Evolutionary conservation across 2,329 filamentous ascomycete species (phyloP).

Genomic region (Ramularia collo-cygni): DNA sequence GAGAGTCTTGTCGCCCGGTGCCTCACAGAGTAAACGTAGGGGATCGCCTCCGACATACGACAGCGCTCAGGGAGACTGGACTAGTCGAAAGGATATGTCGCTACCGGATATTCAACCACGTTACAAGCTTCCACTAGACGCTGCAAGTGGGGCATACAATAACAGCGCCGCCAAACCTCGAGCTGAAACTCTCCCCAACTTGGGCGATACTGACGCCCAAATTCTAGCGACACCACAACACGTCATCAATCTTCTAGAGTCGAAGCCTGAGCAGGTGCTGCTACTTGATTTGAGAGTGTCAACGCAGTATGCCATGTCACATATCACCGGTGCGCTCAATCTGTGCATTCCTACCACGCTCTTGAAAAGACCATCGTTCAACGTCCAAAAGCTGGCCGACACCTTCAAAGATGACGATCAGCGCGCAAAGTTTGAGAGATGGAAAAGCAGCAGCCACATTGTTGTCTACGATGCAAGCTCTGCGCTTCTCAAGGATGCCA

Average conservation of each 20-base stretch:
- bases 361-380: conserved; percentile 84
- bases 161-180: conserved; percentile 26
- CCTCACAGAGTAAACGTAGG: conserved; percentile 38
- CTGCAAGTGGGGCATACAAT: conserved; percentile 12
- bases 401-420: conserved; percentile 72
- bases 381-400: conserved; percentile 76
- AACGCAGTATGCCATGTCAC: conserved; percentile 69
- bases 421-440: conserved; percentile 65
- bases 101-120: conserved; percentile 17
- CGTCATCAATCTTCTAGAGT: conserved; percentile 43
- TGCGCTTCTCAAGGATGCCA: conserved; percentile 69
- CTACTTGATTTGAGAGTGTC: conserved; percentile 81
- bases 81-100: conserved; percentile 24
- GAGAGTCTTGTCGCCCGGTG: conserved; percentile 41
- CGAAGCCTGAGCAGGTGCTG: conserved; percentile 49
- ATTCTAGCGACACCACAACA: conserved; percentile 43
- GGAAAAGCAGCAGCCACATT: conserved; percentile 68
- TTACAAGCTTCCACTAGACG: conserved; percentile 26
- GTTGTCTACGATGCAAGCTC: conserved; percentile 82
- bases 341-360: conserved; percentile 93
- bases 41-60: conserved; percentile 42
- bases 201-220: conserved; percentile 28
- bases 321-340: conserved; percentile 76
- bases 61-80: conserved; percentile 27
- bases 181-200: conserved; percentile 41